Base-by-base conservation (phyloP, 441 rosid genomes). In the Breynia disticha region DNA sequence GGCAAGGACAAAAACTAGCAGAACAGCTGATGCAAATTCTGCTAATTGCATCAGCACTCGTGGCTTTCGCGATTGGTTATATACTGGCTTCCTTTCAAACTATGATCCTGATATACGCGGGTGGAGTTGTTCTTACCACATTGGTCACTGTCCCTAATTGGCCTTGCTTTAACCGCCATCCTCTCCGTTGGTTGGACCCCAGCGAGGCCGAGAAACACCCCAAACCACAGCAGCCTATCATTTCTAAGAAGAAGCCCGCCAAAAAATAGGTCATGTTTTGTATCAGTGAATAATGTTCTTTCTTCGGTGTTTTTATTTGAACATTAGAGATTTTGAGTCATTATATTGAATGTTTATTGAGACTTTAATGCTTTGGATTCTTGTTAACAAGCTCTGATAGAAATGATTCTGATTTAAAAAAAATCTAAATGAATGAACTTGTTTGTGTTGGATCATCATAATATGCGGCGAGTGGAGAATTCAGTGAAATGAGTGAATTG, bases 1-100 rank as follows among this genome's bases (percentile, higher is more conserved):
- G 98, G 98, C 87, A 91, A 79, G 97, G 98, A 18, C 97, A 91
- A 62, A 91, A 86, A 78, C 57, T 83, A 17, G 84, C 91, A 14
- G 97, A 91, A 89, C 91, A 79, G 67, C 63, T 86, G 70, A 86
- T 91, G 97, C 97, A 88, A 76, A 75, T 84, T 22, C 7, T 86
- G 79, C 76, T 91, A 13, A 28, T 91, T 67, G 83, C 67, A n/a
- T 81, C 74, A 0, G 90, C 87, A 5, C 79, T 70, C 18, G 76
- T 61, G 49, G 81, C 91, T 0, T 72, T 81, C 16, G 66, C 63
- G 16, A 53, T 67, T 0, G 95, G 97, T 14, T 81, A 78, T 44
- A 5, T 67, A 0, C 62, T 70, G 63, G 84, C 72, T 16, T 86
- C 99, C 19, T 93, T 89, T 67, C 89, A 75, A 67, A 62, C 57